These are phyloP conservation scores for Kodamaea derodonti DNA, from an alignment of 1,139 yeast species.

Conservation along the genomic window DNA sequence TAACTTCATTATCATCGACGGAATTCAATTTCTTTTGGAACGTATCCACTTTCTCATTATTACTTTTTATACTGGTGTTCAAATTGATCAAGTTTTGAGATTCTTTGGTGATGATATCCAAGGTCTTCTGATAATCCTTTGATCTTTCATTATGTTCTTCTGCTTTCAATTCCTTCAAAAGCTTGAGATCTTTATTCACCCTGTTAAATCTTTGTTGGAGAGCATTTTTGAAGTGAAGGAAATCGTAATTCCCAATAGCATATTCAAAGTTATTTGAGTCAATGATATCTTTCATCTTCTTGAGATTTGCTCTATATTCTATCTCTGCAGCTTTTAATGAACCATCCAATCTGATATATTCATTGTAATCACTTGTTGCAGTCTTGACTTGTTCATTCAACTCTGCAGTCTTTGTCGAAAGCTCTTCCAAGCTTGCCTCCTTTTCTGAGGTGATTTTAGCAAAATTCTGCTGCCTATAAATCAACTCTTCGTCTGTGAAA, in stretches of 20 bases:
- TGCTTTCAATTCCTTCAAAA: conserved; percentile 5
- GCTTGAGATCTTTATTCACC: conserved; percentile 4
- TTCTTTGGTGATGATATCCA: conserved; percentile 36
- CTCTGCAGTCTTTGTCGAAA: conserved; percentile 15
- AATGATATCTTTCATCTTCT: conserved; percentile 13
- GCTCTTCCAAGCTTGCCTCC: conserved; percentile 25
- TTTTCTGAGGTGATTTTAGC: conserved; percentile 25
- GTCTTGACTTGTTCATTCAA: conserved; percentile 16
- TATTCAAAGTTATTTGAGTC: conserved; percentile 5
- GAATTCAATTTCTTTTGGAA: conserved; percentile 33
- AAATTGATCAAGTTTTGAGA: conserved; percentile 39
- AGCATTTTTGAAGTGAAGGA: conserved; percentile 4
- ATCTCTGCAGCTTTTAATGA: conserved; percentile 48
- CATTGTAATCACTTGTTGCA: conserved; percentile 34
- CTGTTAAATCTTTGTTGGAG: conserved; percentile 3
- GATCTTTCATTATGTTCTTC: conserved; percentile 8
- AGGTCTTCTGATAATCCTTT: conserved; percentile 14
- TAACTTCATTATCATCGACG: conserved; percentile 38
- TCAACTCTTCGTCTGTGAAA: conserved; percentile 50
- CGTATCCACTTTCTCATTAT: conserved; percentile 26
- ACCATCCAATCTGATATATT: conserved; percentile 57
- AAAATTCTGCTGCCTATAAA: conserved; percentile 51
- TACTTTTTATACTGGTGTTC: conserved; percentile 28
- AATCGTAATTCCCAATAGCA: conserved; percentile 4
- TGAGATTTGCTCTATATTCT: conserved; percentile 26